phyloP scores from a whole-genome alignment of 2,329 filamentous ascomycete genomes.

The Didymella exigua region DNA sequence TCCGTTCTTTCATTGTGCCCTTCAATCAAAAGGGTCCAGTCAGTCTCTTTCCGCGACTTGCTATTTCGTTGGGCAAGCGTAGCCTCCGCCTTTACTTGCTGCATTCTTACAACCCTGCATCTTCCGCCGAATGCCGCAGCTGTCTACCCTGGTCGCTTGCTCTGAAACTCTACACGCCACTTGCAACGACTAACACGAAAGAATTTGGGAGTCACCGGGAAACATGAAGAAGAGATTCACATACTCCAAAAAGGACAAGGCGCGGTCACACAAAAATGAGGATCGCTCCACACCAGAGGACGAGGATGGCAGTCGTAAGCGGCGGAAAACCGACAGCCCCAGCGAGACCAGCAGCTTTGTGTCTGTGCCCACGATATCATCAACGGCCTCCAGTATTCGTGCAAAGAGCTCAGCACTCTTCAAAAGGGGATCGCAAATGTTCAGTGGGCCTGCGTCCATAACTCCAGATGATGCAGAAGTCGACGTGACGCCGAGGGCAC shows the following conservation, averaged over 20 bases:
- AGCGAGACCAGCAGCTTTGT: conserved; percentile 14
- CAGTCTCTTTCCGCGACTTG: not conserved
- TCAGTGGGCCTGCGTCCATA: conserved; percentile 26
- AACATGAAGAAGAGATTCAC: conserved; percentile 25
- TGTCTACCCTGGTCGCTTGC: not conserved
- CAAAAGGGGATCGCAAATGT: conserved; percentile 20
- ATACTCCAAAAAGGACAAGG: conserved; percentile 28
- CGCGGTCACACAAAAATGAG: conserved; percentile 9
- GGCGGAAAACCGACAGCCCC: conserved; percentile 18
- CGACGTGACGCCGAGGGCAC: conserved; percentile 9
- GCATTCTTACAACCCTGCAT: conserved; percentile 12
- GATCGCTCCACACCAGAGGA: conserved; percentile 12
- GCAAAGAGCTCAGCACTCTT: conserved; percentile 7
- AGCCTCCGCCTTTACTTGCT: conserved; percentile 10
- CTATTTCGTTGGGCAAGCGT: conserved; percentile 1
- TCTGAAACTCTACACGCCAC: not conserved
- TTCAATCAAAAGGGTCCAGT: not conserved
- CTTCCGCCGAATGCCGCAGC: conserved; percentile 20
- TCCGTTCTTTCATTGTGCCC: not conserved
- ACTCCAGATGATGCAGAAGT: conserved; percentile 19
- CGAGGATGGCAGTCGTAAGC: conserved; percentile 22
- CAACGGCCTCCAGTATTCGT: conserved; percentile 11
- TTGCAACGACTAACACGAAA: conserved; percentile 16
- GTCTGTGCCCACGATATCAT: conserved; percentile 11
- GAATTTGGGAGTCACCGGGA: conserved; percentile 10